Percentiles rank a stretch among this genome's conserved stretches.
phyloP scores from a whole-genome alignment of 768 basidiomycete species.

The Nidula microcarpa region DNA sequence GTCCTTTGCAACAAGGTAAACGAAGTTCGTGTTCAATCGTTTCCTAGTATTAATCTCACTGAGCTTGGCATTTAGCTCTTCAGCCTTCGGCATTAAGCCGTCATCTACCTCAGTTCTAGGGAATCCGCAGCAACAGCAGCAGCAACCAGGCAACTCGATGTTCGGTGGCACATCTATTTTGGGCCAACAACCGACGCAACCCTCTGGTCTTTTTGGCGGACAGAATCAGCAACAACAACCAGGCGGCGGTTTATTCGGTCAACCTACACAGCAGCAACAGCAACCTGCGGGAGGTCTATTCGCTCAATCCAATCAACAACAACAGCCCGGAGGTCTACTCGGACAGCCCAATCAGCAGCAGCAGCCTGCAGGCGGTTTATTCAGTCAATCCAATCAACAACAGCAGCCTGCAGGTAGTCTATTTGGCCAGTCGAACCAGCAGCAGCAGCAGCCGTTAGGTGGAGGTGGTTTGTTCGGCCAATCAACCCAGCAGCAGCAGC shows the following conservation, averaged over 20 bases:
- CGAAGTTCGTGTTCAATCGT: neutral
- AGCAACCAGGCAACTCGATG: too few species aligned
- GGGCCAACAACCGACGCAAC: conserved; percentile 10
- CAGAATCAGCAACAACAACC: conserved; percentile 16
- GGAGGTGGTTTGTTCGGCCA: conserved; percentile 8
- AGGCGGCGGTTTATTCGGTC: conserved; percentile 9
- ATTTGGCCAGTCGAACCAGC: conserved; percentile 10
- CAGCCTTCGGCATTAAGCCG: conserved; percentile 39
- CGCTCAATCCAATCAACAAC: conserved; percentile 12
- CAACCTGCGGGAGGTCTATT: conserved; percentile 5
- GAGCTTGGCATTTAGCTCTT: conserved; percentile 4
- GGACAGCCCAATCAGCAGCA: conserved; percentile 7
- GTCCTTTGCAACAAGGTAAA: conserved; percentile 16
- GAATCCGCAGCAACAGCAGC: too few species aligned
- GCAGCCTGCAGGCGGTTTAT: conserved; percentile 15
- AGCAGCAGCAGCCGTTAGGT: conserved; percentile 12
- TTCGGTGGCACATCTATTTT: too few species aligned
- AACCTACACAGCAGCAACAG: conserved; percentile 2
- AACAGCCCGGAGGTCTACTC: too few species aligned
- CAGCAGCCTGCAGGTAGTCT: conserved; percentile 2
- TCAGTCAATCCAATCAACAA: conserved; percentile 11
- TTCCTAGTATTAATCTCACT: neutral
- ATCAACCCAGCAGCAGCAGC: conserved; percentile 19
- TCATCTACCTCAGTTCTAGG: too few species aligned
- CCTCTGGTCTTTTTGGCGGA: conserved; percentile 33